phyloP scores from a whole-genome alignment of 495 filamentous ascomycete genomes.

The Hypomontagnella monticulosa region DNA sequence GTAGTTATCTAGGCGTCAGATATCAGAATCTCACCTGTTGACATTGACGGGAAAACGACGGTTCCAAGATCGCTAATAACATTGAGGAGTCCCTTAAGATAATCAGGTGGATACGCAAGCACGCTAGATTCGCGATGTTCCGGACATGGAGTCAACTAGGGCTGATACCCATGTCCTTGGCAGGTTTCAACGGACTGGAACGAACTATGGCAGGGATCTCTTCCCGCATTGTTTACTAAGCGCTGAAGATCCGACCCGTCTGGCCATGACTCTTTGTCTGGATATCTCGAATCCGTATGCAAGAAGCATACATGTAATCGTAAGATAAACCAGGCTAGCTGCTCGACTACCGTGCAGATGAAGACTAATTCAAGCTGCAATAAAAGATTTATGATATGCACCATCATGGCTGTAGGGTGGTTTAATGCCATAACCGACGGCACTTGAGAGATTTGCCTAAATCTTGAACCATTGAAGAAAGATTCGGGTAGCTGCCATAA shows the following conservation, averaged over 20 bases:
- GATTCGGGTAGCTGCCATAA: too few species aligned
- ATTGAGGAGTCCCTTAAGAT: background rate
- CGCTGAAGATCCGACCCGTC: slow-evolving; percentile 27
- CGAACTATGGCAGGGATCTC: slow-evolving; percentile 20
- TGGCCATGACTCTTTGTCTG: background rate
- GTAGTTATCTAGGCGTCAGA: slow-evolving; percentile 15
- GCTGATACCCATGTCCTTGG: slow-evolving; percentile 26
- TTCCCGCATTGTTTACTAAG: slow-evolving; percentile 14
- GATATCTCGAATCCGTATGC: background rate
- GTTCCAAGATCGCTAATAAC: background rate
- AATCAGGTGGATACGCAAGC: slow-evolving; percentile 6
- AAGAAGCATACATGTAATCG: background rate
- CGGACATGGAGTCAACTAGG: slow-evolving; percentile 17
- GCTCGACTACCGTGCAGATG: too few species aligned
- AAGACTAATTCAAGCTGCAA: too few species aligned
- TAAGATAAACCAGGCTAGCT: too few species aligned
- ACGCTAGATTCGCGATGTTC: slow-evolving; percentile 23
- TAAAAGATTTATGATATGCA: too few species aligned
- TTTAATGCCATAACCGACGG: too few species aligned
- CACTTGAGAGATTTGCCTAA: too few species aligned
- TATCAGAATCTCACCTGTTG: background rate
- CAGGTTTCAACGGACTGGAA: slow-evolving; percentile 35
- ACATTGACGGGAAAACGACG: slow-evolving; percentile 4
- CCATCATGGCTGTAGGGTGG: too few species aligned
- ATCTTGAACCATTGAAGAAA: too few species aligned